phyloP scores from a whole-genome alignment of 495 filamentous ascomycete genomes.

The Tuber borchii region DNA sequence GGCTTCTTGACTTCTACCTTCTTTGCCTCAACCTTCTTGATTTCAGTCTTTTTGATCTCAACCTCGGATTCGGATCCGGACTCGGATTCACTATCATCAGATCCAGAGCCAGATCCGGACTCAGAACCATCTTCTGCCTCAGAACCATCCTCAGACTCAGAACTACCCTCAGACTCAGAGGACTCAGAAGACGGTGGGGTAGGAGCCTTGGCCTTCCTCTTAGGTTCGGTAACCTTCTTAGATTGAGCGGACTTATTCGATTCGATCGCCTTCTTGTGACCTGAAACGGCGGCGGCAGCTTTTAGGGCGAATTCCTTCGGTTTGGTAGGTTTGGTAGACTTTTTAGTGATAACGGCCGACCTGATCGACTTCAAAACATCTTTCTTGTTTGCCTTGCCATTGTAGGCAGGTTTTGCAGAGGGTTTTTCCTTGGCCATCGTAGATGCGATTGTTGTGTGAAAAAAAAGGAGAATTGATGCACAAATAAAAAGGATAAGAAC shows the following conservation, averaged over 20 bases:
- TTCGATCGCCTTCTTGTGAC: constrained; percentile 3
- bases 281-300: constrained; percentile 33
- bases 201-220: constrained; percentile 49
- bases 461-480: constrained; percentile 12
- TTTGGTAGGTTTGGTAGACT: constrained; percentile 39
- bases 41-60: constrained; percentile 30
- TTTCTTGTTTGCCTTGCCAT: constrained; percentile 45
- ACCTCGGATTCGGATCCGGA: constrained; percentile 41
- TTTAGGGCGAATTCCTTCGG: constrained; percentile 47
- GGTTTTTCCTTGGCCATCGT: constrained; percentile 53
- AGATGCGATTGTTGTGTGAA: constrained; percentile 9
- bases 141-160: constrained; percentile 13
- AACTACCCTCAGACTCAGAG: constrained; percentile 43
- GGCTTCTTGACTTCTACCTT: constrained; percentile 34
- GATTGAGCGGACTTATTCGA: constrained; percentile 40
- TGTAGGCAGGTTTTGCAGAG: constrained; percentile 49
- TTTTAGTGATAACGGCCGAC: constrained; percentile 47
- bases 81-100: constrained; percentile 42
- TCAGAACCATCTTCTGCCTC: constrained; percentile 25
- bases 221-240: constrained; percentile 45
- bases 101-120: constrained; percentile 41
- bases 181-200: constrained; percentile 45
- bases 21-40: too few species aligned
- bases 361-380: constrained; percentile 43
- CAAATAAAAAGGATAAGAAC: constrained; percentile 14